phyloP scores from a whole-genome alignment of 805 yeast species.

The Ogataea allantospora region DNA sequence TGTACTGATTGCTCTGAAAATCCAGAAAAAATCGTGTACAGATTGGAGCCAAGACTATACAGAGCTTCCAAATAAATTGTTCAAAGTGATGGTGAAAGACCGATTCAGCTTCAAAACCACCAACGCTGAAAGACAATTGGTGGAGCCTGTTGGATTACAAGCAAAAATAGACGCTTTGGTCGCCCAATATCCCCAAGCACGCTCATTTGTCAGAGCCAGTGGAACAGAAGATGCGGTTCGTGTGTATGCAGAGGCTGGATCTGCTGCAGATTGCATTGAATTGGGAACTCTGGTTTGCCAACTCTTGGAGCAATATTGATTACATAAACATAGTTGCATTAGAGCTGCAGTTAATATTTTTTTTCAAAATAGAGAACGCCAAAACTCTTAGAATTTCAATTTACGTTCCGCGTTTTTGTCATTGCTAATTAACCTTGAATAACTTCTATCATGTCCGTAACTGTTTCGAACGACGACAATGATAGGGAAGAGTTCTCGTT shows the following conservation, averaged over 20 bases:
- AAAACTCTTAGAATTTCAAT: slow-evolving; percentile 4
- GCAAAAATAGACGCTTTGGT: slow-evolving; percentile 65
- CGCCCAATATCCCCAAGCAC: slow-evolving; percentile 52
- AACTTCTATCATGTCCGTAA: slow-evolving; percentile 5
- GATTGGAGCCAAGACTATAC: slow-evolving; percentile 76
- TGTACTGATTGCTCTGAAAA: slow-evolving; percentile 62
- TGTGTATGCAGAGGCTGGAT: slow-evolving; percentile 86
- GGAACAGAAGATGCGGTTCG: slow-evolving; percentile 98
- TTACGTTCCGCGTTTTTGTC: slow-evolving; percentile 1
- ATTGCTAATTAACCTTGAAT: neutral
- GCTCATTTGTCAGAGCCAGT: slow-evolving; percentile 94
- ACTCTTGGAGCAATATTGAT: slow-evolving; percentile 29
- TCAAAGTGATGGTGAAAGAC: slow-evolving; percentile 81
- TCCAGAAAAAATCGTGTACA: slow-evolving; percentile 45
- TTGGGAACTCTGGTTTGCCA: slow-evolving; percentile 42
- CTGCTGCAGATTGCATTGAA: slow-evolving; percentile 44
- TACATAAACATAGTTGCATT: slow-evolving; percentile 5
- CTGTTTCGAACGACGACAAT: slow-evolving; percentile 2
- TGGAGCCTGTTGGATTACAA: slow-evolving; percentile 79
- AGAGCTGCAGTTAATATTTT: too few species aligned
- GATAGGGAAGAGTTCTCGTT: slow-evolving; percentile 18
- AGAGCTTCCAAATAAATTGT: slow-evolving; percentile 83
- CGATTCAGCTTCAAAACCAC: slow-evolving; percentile 77
- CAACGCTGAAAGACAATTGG: slow-evolving; percentile 83
- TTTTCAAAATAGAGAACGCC: slow-evolving; percentile 2